Base-by-base conservation (phyloP, 176 grass and related monocot genomes). In the Oryza meridionalis region DNA sequence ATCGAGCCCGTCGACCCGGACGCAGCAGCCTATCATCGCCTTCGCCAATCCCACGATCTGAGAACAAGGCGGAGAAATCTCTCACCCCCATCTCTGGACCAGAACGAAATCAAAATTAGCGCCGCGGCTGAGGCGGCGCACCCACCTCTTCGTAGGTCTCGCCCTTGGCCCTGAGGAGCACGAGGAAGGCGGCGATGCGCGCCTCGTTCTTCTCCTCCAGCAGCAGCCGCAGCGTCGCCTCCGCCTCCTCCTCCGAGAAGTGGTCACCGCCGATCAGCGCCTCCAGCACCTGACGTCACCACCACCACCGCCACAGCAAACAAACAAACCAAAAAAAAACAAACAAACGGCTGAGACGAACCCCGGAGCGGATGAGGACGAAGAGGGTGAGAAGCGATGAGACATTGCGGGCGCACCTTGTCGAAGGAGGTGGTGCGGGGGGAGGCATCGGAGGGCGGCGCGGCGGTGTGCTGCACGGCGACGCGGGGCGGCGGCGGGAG, bases 31-130 rank as follows among this genome's bases (percentile, higher is more conserved):
- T 78, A 99, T 85, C 97, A 99, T 96, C 6, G 93, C 91, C 59
- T 91, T 93, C 11, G 97, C 97, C 76, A 99, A 53, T 19, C 97
- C 97, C 2, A 96, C 97, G 47, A 99, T 96, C 97, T 98, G 69
- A 47, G 69, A 47, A 78, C 44, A 11, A 73, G 11, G 11, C 9
- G 25, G 4, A 27, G 17, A 71, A 74, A 42, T 19, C 9, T 15
- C 38, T 13, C 42, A 31, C 24, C 12, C 1, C 1, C 73, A 5
- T 37, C 32, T 17, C 64, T 40, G 43, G 11, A 15, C 6, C 25
- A 17, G 25, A 58, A 19, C 5, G 3, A 33, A 19, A 21, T 19
- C 4, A 6, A 75, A 75, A 33, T 12, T 7, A 44, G 80, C 47
- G 67, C 25, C 27, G 40, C 37, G 37, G 37, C 33, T 35, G 33